Conservation (phyloP, 805 yeast genomes). For the Nakazawaea peltata region DNA sequence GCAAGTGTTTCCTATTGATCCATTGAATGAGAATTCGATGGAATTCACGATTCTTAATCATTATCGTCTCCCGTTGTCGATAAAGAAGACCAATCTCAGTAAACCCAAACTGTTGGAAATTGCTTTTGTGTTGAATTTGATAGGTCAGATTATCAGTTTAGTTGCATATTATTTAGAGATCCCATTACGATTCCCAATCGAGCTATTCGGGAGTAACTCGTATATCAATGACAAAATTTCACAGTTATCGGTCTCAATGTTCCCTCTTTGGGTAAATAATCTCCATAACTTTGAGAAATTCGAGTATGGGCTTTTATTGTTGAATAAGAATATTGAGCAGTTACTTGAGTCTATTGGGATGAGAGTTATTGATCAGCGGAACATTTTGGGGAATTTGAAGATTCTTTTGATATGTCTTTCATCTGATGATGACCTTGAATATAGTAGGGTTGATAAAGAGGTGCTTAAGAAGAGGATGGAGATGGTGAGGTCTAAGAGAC, state of each 20-base stretch:
- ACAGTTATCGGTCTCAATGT: slow-evolving; percentile 27
- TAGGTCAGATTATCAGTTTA: slow-evolving; percentile 31
- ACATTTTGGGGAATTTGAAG: slow-evolving; percentile 25
- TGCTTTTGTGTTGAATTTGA: slow-evolving; percentile 41
- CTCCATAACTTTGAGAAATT: slow-evolving; percentile 27
- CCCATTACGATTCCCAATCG: slow-evolving; percentile 41
- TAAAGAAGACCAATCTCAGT: slow-evolving; percentile 13
- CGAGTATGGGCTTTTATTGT: slow-evolving; percentile 39
- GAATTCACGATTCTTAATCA: slow-evolving; percentile 10
- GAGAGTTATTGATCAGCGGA: slow-evolving; percentile 21
- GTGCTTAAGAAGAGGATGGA: slow-evolving; percentile 3
- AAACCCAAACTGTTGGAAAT: slow-evolving; percentile 28
- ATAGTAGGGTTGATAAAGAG: neutral
- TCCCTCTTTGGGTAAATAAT: slow-evolving; percentile 38
- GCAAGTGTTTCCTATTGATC: slow-evolving; percentile 10
- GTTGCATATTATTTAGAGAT: slow-evolving; percentile 33
- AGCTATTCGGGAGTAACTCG: slow-evolving; percentile 38
- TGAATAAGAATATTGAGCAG: slow-evolving; percentile 41
- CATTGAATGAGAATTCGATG: slow-evolving; percentile 4
- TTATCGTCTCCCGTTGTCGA: slow-evolving; percentile 3
- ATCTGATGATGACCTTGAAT: slow-evolving; percentile 10
- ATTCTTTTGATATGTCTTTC: slow-evolving; percentile 23
- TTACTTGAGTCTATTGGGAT: slow-evolving; percentile 22
- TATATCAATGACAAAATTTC: slow-evolving; percentile 41
- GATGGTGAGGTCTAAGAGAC: neutral